These are phyloP conservation scores for Suillus hirtellus DNA, from an alignment of 768 basidiomycete species.

Conservation along the genomic window DNA sequence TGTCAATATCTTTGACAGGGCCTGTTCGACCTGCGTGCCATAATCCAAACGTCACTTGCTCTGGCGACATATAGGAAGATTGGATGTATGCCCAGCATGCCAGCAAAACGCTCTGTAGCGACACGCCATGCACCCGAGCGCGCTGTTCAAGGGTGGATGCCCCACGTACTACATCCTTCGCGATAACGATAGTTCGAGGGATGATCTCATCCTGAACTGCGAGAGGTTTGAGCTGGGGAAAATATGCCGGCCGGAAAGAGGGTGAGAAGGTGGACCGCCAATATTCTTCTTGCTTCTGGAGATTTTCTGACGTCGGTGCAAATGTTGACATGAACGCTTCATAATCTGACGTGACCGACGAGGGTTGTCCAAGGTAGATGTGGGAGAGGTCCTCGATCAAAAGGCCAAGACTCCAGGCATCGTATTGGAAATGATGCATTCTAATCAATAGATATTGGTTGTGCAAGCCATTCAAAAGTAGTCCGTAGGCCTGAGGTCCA, in stretches of 20 bases:
- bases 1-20: conserved; percentile 33
- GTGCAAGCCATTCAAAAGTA: conserved; percentile 18
- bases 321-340: conserved; percentile 31
- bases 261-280: conserved; percentile 38
- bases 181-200: conserved; percentile 21
- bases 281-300: conserved; percentile 30
- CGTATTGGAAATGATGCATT: conserved; percentile 54
- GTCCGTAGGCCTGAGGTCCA: conserved; percentile 23
- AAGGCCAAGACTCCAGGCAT: conserved; percentile 46
- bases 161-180: conserved; percentile 45
- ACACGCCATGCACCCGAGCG: conserved; percentile 37
- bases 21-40: conserved; percentile 50
- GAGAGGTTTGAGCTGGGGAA: conserved; percentile 24
- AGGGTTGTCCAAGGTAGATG: conserved; percentile 32
- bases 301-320: conserved; percentile 20
- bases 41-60: conserved; percentile 41
- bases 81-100: conserved; percentile 47
- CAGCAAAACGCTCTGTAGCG: conserved; percentile 42
- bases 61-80: conserved; percentile 27
- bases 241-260: conserved; percentile 25
- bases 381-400: conserved; percentile 40
- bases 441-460: conserved; percentile 29
- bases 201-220: conserved; percentile 1
- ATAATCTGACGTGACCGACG: conserved; percentile 26
- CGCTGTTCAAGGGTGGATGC: conserved; percentile 45